phyloP scores from a whole-genome alignment of 257 asterid genomes.

The Solanum piurae region DNA sequence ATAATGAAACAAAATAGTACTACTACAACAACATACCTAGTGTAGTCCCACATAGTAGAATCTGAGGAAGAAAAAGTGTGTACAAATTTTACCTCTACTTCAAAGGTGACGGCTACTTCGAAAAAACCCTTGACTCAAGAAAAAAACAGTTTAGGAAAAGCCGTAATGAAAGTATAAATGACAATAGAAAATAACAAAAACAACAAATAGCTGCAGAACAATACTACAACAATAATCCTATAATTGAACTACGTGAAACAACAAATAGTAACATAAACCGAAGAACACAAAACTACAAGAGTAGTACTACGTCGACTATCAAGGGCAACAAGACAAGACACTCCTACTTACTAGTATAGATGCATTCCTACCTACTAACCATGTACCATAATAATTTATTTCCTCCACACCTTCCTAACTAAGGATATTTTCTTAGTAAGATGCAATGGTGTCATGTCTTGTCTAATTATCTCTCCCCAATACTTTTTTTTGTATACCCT shows the following conservation, averaged over 20 bases:
- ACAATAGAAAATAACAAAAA: no score
- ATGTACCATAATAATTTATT: not conserved
- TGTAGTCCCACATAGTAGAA: not conserved
- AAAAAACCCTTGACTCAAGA: not conserved
- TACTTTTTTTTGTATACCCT: not conserved
- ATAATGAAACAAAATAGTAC: not conserved
- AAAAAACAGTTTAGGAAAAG: no score
- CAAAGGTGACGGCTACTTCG: no score
- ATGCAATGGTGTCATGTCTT: not conserved
- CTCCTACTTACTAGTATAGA: not conserved
- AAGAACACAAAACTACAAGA: not conserved
- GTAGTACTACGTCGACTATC: not conserved
- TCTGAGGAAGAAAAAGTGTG: not conserved
- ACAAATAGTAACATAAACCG: not conserved
- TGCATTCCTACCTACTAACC: not conserved
- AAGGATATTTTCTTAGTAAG: not conserved
- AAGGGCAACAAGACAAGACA: not conserved
- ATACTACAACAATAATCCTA: not conserved
- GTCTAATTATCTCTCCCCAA: not conserved
- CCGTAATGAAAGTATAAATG: no score
- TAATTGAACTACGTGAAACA: not conserved
- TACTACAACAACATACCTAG: not conserved
- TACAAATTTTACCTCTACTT: not conserved
- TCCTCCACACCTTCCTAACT: not conserved
- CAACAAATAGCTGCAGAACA: not conserved